A percentile compares a stretch with the other conserved stretches of the same genome.
Evolutionary conservation across 345 rosid species (phyloP).

Genomic region (Bruguiera gymnorhiza): DNA sequence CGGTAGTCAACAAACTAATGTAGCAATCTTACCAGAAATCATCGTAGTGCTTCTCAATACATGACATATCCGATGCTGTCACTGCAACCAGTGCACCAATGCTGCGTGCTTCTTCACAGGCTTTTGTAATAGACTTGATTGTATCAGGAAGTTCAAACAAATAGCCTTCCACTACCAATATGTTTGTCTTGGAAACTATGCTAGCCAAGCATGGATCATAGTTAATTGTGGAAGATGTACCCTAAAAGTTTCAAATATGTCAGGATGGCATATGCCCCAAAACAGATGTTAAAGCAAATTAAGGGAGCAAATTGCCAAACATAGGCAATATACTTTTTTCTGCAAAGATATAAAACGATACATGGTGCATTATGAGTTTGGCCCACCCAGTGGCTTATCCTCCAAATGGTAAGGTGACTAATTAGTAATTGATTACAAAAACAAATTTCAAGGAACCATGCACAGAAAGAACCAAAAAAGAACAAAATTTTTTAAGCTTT

Average conservation of each 20-base stretch:
- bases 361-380: no score
- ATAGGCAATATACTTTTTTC: no score
- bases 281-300: not conserved
- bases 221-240: constrained; percentile 72
- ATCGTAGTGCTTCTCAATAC: constrained; percentile 89
- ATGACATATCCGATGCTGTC: constrained; percentile 89
- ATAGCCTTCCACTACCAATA: constrained; percentile 90
- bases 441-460: not conserved
- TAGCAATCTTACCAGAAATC: constrained; percentile 68
- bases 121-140: constrained; percentile 67
- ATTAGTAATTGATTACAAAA: not conserved
- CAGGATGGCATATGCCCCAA: constrained; percentile 1
- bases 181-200: constrained; percentile 63
- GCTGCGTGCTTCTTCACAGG: constrained; percentile 81
- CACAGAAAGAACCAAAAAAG: not conserved
- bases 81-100: constrained; percentile 81
- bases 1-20: not conserved
- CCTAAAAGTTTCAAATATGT: constrained; percentile 41
- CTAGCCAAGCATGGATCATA: constrained; percentile 74
- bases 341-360: no score
- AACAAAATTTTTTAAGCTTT: no score
- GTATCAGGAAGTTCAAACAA: constrained; percentile 91
- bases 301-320: not conserved
- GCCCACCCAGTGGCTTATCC: not conserved
- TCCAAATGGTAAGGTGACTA: not conserved